Percentiles rank a stretch among this genome's conserved stretches.
These are phyloP conservation scores for Elsinoe necatrix DNA, from an alignment of 2,329 filamentous ascomycete species.

Conservation along the genomic window DNA sequence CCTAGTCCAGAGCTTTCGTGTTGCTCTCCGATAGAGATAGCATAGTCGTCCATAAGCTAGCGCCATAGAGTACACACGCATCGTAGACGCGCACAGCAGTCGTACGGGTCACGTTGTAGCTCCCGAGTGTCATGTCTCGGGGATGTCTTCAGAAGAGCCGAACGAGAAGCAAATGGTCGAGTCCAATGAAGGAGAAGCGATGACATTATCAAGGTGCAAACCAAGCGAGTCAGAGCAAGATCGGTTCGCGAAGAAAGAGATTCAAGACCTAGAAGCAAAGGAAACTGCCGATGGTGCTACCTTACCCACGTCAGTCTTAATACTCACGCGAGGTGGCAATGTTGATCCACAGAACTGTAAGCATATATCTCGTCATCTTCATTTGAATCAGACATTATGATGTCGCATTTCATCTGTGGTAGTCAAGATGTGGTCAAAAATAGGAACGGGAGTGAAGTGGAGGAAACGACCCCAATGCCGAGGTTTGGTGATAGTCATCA, in stretches of 20 bases:
- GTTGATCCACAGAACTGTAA: background rate
- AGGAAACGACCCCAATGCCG: background rate
- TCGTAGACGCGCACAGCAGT: background rate
- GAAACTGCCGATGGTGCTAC: background rate
- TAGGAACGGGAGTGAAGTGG: background rate
- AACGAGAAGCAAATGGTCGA: background rate
- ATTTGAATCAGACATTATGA: background rate
- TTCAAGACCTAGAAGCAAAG: background rate
- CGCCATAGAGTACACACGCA: too few species aligned
- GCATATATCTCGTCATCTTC: background rate
- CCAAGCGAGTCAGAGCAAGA: background rate
- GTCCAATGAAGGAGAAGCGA: background rate
- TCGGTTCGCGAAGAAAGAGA: background rate
- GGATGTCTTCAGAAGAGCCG: background rate
- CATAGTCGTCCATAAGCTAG: too few species aligned
- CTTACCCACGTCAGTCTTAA: background rate
- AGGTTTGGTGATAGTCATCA: background rate
- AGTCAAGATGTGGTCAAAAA: background rate
- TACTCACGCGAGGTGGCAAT: background rate
- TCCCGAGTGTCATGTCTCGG: background rate
- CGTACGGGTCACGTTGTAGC: background rate
- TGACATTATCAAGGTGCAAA: background rate
- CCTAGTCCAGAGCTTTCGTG: background rate
- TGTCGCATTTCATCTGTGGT: background rate
- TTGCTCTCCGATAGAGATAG: background rate